Conservation (phyloP, 805 yeast species). For the Ogataea nonfermentans region DNA sequence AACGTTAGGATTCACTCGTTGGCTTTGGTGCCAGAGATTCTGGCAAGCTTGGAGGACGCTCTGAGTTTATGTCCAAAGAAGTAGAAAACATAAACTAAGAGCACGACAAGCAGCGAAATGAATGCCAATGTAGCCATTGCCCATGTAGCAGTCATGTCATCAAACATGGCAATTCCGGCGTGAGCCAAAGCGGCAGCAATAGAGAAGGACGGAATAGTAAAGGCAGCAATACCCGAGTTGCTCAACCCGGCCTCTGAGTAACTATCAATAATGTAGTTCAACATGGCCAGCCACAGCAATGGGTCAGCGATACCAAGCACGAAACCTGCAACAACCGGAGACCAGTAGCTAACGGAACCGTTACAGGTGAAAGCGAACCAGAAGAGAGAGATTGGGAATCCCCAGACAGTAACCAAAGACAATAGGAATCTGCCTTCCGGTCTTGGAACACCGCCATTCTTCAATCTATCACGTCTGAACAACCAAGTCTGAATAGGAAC, state of each 20-base stretch:
- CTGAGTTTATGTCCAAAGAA: slow-evolving; percentile 35
- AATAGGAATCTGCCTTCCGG: slow-evolving; percentile 36
- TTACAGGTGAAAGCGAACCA: slow-evolving; percentile 37
- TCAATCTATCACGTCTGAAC: slow-evolving; percentile 30
- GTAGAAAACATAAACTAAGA: slow-evolving; percentile 33
- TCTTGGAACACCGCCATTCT: slow-evolving; percentile 34
- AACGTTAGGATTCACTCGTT: not conserved
- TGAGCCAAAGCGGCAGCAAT: slow-evolving; percentile 37
- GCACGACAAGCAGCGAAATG: slow-evolving; percentile 34
- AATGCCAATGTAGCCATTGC: slow-evolving; percentile 36
- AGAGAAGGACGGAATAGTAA: slow-evolving; percentile 37
- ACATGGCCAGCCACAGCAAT: slow-evolving; percentile 36
- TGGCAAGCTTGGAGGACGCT: slow-evolving; percentile 32
- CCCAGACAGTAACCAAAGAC: slow-evolving; percentile 37
- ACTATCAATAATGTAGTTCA: slow-evolving; percentile 35
- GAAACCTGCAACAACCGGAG: slow-evolving; percentile 35
- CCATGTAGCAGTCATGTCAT: slow-evolving; percentile 36
- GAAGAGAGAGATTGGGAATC: slow-evolving; percentile 35
- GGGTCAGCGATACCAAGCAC: slow-evolving; percentile 36
- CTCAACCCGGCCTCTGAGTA: slow-evolving; percentile 34
- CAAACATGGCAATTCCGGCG: slow-evolving; percentile 40
- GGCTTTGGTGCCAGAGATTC: slow-evolving; percentile 15
- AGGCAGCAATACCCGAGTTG: slow-evolving; percentile 37
- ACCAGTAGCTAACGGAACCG: slow-evolving; percentile 35
- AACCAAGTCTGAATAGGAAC: slow-evolving; percentile 35